Conservation (phyloP, 2,329 filamentous ascomycete genomes). For the Fusarium proliferatum region DNA sequence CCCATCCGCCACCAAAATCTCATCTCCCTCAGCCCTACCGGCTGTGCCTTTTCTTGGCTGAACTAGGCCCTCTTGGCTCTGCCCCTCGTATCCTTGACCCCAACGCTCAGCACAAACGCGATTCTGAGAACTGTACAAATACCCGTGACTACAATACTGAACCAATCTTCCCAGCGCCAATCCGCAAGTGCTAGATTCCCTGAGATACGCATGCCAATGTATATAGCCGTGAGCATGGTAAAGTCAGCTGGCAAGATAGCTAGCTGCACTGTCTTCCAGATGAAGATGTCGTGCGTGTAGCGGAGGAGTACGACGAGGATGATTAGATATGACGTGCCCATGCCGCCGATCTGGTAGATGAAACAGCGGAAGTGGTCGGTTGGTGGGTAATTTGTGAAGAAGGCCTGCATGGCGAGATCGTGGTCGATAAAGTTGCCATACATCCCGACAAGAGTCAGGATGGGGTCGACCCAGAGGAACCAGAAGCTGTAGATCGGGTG, state of each 20-base stretch:
- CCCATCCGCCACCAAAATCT: slow-evolving; percentile 4
- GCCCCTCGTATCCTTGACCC: slow-evolving; percentile 6
- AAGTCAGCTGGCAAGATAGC: slow-evolving; percentile 36
- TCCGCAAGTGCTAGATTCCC: slow-evolving; percentile 5
- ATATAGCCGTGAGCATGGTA: slow-evolving; percentile 33
- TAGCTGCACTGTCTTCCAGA: slow-evolving; percentile 39
- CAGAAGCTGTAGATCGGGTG: slow-evolving; percentile 33
- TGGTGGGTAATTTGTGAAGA: slow-evolving; percentile 12
- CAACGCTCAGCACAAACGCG: slow-evolving; percentile 27
- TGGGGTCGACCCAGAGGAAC: slow-evolving; percentile 42
- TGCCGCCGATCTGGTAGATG: slow-evolving; percentile 41
- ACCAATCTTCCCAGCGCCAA: slow-evolving; percentile 36
- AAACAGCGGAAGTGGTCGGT: slow-evolving; percentile 29
- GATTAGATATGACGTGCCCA: slow-evolving; percentile 31
- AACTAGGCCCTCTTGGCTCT: slow-evolving; percentile 20
- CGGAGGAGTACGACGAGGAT: slow-evolving; percentile 20
- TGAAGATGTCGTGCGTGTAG: slow-evolving; percentile 37
- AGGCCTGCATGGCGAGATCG: slow-evolving; percentile 20
- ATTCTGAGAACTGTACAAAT: slow-evolving; percentile 28
- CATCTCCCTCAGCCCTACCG: slow-evolving; percentile 9
- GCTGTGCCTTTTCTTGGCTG: not conserved
- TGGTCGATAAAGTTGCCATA: slow-evolving; percentile 35
- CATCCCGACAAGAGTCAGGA: slow-evolving; percentile 32
- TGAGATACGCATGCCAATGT: slow-evolving; percentile 21
- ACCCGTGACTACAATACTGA: slow-evolving; percentile 9